Percentiles rank a stretch among this genome's conserved stretches.
Evolutionary conservation across 352 stramenopile species (phyloP).

Genomic region (Aphanomyces astaci): DNA sequence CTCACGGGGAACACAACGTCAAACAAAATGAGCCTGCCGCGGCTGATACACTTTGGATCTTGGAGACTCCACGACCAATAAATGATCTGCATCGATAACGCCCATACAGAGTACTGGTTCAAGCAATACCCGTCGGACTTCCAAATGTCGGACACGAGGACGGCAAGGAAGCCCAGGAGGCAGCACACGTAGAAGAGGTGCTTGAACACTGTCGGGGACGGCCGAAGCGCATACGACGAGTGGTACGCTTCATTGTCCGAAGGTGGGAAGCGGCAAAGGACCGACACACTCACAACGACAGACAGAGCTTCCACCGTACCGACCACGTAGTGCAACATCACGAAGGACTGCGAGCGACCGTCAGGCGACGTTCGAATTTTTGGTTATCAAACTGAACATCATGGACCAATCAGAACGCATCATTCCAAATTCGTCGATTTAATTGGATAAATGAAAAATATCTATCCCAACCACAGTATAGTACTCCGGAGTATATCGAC

Average conservation of each 20-base stretch:
- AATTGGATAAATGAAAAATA: no score
- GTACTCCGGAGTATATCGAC: no score
- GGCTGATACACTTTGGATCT: constrained; percentile 9
- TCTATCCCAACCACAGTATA: no score
- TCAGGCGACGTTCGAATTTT: no score
- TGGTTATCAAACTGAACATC: no score
- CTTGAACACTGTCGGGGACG: constrained; percentile 3
- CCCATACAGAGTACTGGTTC: constrained; percentile 77
- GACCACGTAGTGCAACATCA: not conserved
- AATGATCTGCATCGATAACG: constrained; percentile 50
- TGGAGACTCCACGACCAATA: constrained; percentile 19
- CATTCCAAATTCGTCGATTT: no score
- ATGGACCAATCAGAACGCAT: no score
- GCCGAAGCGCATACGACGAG: not conserved
- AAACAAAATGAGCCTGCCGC: constrained; percentile 34
- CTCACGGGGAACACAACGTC: constrained; percentile 60
- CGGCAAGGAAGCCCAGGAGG: constrained; percentile 41
- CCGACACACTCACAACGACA: not conserved
- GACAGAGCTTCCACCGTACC: not conserved
- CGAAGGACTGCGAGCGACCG: no score
- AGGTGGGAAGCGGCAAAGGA: constrained; percentile 1
- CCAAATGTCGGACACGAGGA: constrained; percentile 55
- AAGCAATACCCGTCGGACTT: constrained; percentile 43
- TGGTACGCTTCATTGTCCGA: not conserved
- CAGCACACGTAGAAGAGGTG: constrained; percentile 12